Percentiles rank a stretch among this genome's conserved stretches.
phyloP scores from a whole-genome alignment of 225 moss, liverwort and hornwort species.

The Ulota crispa region DNA sequence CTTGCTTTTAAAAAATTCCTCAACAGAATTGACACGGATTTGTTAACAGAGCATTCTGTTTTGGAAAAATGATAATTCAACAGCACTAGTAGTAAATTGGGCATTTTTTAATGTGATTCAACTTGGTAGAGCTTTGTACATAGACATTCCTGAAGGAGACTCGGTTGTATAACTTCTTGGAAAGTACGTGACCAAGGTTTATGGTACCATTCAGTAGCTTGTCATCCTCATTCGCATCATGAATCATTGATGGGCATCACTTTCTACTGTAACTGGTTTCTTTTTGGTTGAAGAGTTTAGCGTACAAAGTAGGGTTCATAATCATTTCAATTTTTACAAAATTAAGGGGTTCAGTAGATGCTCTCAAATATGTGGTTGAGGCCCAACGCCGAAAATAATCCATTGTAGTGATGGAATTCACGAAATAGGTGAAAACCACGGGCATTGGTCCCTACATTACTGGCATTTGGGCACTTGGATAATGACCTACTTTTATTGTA shows the following conservation, averaged over 20 bases:
- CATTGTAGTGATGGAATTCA: background rate
- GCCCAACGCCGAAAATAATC: background rate
- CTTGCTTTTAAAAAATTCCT: constrained; percentile 51
- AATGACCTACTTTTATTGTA: background rate
- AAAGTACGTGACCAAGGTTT: constrained; percentile 8
- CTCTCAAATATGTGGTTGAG: background rate
- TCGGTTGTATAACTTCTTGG: constrained; percentile 10
- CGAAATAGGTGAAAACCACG: background rate
- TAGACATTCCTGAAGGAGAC: constrained; percentile 32
- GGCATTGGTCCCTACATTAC: background rate
- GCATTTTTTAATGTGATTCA: constrained; percentile 14
- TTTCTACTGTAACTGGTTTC: background rate
- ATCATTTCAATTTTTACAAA: background rate
- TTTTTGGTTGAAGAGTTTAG: background rate
- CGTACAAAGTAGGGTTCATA: background rate
- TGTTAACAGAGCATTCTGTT: constrained; percentile 24
- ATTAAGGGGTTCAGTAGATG: background rate
- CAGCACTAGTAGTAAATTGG: background rate
- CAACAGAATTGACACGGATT: constrained; percentile 41
- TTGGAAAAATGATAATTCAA: constrained; percentile 17
- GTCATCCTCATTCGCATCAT: constrained; percentile 16
- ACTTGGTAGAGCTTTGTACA: constrained; percentile 34
- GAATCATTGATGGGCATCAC: constrained; percentile 16
- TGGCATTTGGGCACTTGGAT: background rate
- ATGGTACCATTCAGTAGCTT: constrained; percentile 7